These are phyloP conservation scores for Grosmannia serpens DNA, from an alignment of 2,329 filamentous ascomycete genomes.

Conservation along the genomic window DNA sequence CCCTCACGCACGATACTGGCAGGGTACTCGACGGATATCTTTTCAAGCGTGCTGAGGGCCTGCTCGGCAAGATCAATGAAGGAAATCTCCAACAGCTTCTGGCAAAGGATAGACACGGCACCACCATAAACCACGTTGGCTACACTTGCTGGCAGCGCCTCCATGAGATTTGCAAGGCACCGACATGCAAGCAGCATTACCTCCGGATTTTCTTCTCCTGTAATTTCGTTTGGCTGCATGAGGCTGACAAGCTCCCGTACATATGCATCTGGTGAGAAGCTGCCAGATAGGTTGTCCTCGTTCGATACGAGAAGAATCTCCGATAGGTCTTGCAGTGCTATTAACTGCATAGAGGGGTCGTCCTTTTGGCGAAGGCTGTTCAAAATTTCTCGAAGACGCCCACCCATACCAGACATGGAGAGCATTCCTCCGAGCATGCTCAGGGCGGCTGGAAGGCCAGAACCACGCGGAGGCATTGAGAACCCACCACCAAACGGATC, in stretches of 20 bases:
- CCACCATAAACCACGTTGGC: slow-evolving; percentile 96
- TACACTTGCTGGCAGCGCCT: slow-evolving; percentile 83
- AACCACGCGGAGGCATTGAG: slow-evolving; percentile 50
- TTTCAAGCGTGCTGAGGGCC: slow-evolving; percentile 89
- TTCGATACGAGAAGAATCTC: slow-evolving; percentile 90
- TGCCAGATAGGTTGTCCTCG: slow-evolving; percentile 89
- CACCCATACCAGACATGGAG: slow-evolving; percentile 77
- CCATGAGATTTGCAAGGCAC: slow-evolving; percentile 94
- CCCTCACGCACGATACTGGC: slow-evolving; percentile 92
- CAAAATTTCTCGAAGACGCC: slow-evolving; percentile 67
- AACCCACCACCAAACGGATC: slow-evolving; percentile 53
- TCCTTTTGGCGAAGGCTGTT: slow-evolving; percentile 70
- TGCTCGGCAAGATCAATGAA: slow-evolving; percentile 98
- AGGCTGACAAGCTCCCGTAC: slow-evolving; percentile 86
- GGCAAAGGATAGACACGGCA: slow-evolving; percentile 86
- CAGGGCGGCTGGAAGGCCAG: slow-evolving; percentile 66
- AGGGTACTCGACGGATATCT: slow-evolving; percentile 94
- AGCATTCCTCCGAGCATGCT: slow-evolving; percentile 86
- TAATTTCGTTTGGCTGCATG: slow-evolving; percentile 82
- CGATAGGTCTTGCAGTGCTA: slow-evolving; percentile 85
- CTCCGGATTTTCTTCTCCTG: slow-evolving; percentile 80
- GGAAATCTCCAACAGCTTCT: slow-evolving; percentile 88
- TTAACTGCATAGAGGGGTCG: slow-evolving; percentile 76
- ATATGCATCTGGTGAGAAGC: slow-evolving; percentile 88
- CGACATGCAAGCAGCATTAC: slow-evolving; percentile 95